Percentiles rank a stretch among this genome's conserved stretches.
These are phyloP conservation scores for Fusarium phyllophilum DNA, from an alignment of 2,329 filamentous ascomycete genomes.

Conservation along the genomic window DNA sequence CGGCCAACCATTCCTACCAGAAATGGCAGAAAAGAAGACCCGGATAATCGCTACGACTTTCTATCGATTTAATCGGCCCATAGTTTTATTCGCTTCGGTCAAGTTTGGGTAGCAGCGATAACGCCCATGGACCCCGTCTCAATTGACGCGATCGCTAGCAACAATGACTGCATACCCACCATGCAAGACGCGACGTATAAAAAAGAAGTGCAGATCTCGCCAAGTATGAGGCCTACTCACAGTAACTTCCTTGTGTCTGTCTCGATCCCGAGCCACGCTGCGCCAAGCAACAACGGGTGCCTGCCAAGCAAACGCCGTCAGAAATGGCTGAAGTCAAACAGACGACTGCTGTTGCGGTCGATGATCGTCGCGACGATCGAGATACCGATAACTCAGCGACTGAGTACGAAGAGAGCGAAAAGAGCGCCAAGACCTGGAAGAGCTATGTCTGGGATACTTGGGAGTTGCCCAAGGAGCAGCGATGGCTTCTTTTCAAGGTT, in stretches of 20 bases:
- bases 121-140: not conserved
- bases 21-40: not conserved
- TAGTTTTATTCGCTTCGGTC: not conserved
- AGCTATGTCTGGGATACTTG: constrained; percentile 52
- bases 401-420: not conserved
- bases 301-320: not conserved
- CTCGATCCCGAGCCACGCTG: not conserved
- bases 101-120: not conserved
- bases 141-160: constrained; percentile 36
- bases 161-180: constrained; percentile 28
- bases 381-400: not conserved
- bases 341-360: not conserved
- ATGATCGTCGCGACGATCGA: not conserved
- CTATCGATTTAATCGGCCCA: not conserved
- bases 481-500: constrained; percentile 48
- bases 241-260: not conserved
- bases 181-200: not conserved
- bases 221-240: not conserved
- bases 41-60: not conserved
- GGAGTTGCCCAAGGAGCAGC: constrained; percentile 48
- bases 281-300: not conserved
- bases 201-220: not conserved
- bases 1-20: not conserved
- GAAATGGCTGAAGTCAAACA: constrained; percentile 10
- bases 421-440: constrained; percentile 45